Evolutionary conservation across 1,284 basidiomycete genomes (phyloP), one percentile per base, ranked within the genome.

Genomic region (Sanghuangporus baumii): DNA sequence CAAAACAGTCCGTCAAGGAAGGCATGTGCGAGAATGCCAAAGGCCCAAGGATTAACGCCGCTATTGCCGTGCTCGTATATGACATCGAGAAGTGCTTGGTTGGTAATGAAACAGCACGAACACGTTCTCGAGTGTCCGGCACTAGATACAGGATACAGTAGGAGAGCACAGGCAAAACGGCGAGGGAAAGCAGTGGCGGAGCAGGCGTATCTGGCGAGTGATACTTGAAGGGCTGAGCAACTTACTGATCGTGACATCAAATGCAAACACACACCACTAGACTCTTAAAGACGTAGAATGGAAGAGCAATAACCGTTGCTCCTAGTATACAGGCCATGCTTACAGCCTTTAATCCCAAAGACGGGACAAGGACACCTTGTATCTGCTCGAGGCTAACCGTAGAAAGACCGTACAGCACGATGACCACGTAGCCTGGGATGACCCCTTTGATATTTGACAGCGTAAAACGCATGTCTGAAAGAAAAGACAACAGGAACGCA

Each of bases 341-440:
- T 37, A 80, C 78, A 67, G 83, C 78, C 11, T 76, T 79, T 36
- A 76, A 77, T 37, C 81, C 85, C 16, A 89, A 71, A 7, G 81
- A 80, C 9, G 86, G 81, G 4, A 81, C 78, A 31, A 89, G 73
- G 23, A 83, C 76, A 51, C 79, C 74, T 47, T 82, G 75, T 2
- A 87, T 85, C 66, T 89, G 83, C 54, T 89, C 86, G 51, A 87
- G 73, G 20, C 80, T 83, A 65, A 74, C 81, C 0, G 87, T 84
- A 4, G 82, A 75, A 20, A 87, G 66, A 1, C 82, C 83, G 69
- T 90, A 81, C 2, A 87, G 66, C 8, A 80, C 61, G 5, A 91
- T 70, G 2, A 87, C 88, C 5, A 79, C 80, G 72, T 91, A 89
- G 16, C 85, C 87, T 6, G 85, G 86, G 34, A 84, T 60, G 50